phyloP scores from a whole-genome alignment of 805 yeast genomes.

The Isabelozyma pseudorhagii region DNA sequence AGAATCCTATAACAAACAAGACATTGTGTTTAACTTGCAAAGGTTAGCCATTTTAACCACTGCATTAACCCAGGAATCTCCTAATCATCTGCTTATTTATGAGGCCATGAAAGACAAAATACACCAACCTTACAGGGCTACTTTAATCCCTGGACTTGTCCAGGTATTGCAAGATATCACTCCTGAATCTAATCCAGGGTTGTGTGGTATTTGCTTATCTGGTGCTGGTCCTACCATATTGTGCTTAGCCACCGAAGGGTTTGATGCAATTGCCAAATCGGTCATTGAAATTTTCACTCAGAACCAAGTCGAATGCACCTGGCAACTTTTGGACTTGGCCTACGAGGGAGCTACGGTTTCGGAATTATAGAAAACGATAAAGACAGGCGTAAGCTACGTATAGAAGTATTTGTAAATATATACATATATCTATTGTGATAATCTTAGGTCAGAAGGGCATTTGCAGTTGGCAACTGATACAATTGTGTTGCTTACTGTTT shows the following conservation, averaged over 20 bases:
- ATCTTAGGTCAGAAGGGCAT: no score
- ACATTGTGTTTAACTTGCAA: constrained; percentile 89
- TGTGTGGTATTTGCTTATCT: constrained; percentile 89
- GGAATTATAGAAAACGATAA: background rate
- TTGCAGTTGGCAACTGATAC: no score
- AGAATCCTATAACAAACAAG: constrained; percentile 67
- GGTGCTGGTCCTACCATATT: constrained; percentile 99
- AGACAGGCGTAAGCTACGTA: no score
- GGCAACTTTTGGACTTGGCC: constrained; percentile 86
- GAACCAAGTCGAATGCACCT: constrained; percentile 66
- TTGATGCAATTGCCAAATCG: constrained; percentile 74
- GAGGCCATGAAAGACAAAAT: constrained; percentile 96
- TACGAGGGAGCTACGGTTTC: constrained; percentile 76
- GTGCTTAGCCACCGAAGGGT: constrained; percentile 87
- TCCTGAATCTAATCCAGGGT: constrained; percentile 77
- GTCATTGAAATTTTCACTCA: constrained; percentile 67
- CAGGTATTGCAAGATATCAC: constrained; percentile 78
- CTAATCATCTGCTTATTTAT: constrained; percentile 78
- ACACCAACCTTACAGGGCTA: constrained; percentile 96
- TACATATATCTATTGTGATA: no score
- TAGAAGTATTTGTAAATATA: no score
- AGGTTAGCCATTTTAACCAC: constrained; percentile 89
- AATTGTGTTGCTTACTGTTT: no score
- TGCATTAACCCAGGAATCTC: constrained; percentile 82
- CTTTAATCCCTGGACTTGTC: constrained; percentile 85